phyloP scores from a whole-genome alignment of 2,329 filamentous ascomycete species.

The Thelonectria rubi region DNA sequence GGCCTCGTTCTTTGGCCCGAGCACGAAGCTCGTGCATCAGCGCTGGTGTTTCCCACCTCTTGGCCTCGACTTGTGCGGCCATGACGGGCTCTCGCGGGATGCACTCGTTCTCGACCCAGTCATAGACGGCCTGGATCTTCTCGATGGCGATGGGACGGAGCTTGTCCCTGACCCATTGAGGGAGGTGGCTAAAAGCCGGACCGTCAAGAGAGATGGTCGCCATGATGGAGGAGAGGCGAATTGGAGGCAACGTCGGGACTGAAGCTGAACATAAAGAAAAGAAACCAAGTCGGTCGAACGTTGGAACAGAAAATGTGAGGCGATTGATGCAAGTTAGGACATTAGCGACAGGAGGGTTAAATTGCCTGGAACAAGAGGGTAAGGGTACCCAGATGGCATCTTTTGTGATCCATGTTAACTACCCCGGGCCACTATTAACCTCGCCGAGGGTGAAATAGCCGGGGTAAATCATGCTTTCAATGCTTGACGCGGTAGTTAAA shows the following conservation, averaged over 20 bases:
- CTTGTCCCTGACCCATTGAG: constrained; percentile 41
- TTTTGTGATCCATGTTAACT: background rate
- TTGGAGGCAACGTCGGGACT: no score
- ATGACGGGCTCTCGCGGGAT: constrained; percentile 81
- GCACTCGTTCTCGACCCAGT: constrained; percentile 93
- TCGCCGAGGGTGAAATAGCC: constrained; percentile 22
- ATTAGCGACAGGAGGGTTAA: background rate
- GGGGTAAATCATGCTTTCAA: constrained; percentile 12
- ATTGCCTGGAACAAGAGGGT: background rate
- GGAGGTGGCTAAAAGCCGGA: constrained; percentile 43
- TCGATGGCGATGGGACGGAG: constrained; percentile 65
- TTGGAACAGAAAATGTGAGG: background rate
- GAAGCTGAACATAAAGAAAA: no score
- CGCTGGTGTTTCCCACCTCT: constrained; percentile 80
- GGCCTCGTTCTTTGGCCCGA: constrained; percentile 73
- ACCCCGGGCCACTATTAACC: constrained; percentile 11
- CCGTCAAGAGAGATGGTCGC: constrained; percentile 31
- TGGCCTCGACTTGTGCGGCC: constrained; percentile 75
- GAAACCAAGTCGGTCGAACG: background rate
- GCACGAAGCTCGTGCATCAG: constrained; percentile 55
- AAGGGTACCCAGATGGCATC: background rate
- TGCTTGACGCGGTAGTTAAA: background rate
- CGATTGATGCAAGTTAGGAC: background rate
- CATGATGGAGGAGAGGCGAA: constrained; percentile 2
- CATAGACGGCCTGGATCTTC: constrained; percentile 83